Percentiles rank a stretch among this genome's conserved stretches.
Evolutionary conservation across 2,329 filamentous ascomycete genomes (phyloP).

Genomic region (Ceratocystis smalleyi): DNA sequence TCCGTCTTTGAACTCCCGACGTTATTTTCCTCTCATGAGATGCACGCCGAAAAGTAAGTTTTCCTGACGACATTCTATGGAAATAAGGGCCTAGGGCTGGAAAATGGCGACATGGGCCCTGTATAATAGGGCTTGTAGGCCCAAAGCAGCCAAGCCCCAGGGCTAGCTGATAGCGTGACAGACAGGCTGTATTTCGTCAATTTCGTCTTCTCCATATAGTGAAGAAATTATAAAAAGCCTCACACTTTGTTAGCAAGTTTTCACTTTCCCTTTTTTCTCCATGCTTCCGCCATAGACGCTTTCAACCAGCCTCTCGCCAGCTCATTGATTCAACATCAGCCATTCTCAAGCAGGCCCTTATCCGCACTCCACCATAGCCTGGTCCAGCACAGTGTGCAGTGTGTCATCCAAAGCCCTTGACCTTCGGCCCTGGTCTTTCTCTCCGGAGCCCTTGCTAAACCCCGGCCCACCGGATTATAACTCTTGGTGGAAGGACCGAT

Average conservation of each 20-base stretch:
- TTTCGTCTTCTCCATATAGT: not conserved
- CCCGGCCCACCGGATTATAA: not conserved
- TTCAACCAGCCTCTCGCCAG: not conserved
- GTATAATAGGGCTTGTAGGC: not conserved
- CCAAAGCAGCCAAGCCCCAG: not conserved
- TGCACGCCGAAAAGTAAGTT: too few relatives aligned
- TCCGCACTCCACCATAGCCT: too few relatives aligned
- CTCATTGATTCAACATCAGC: slow-evolving; percentile 2
- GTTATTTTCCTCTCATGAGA: too few relatives aligned
- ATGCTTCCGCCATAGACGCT: not conserved
- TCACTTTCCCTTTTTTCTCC: not conserved
- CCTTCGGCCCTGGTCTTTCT: not conserved
- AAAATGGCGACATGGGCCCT: too few relatives aligned
- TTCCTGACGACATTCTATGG: too few relatives aligned
- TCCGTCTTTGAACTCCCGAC: too few relatives aligned
- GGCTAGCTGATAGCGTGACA: not conserved
- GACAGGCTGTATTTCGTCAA: not conserved
- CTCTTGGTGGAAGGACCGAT: not conserved
- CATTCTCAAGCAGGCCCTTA: not conserved
- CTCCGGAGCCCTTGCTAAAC: not conserved
- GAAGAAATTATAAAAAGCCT: not conserved
- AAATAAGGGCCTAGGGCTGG: too few relatives aligned
- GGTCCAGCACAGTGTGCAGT: not conserved
- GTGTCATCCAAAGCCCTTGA: not conserved
- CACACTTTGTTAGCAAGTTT: not conserved